A percentile compares a stretch with the other conserved stretches of the same genome.
These are phyloP conservation scores for Citrus sp. DNA, from an alignment of 345 rosid species.

Conservation along the genomic window DNA sequence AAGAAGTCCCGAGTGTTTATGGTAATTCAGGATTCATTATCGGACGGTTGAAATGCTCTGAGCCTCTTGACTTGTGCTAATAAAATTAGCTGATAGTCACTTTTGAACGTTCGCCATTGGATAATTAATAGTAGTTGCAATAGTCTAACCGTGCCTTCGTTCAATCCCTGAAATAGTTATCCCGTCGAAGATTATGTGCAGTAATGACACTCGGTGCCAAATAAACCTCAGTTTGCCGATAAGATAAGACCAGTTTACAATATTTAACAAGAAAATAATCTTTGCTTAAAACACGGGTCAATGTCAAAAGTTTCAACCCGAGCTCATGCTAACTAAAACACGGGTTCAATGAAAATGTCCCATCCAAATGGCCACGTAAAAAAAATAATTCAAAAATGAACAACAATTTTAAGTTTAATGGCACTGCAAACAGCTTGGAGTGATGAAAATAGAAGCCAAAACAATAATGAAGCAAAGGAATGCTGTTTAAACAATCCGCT, in stretches of 20 bases:
- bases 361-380: neutral
- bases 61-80: neutral
- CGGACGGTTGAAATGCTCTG: neutral
- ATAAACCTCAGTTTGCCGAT: neutral
- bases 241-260: neutral
- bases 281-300: neutral
- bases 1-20: too few relatives aligned
- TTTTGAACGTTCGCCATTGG: neutral
- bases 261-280: neutral
- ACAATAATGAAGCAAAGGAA: neutral
- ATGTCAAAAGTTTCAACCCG: neutral
- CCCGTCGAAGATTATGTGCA: neutral
- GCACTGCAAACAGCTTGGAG: neutral
- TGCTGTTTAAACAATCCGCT: slow-evolving; percentile 80
- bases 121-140: neutral
- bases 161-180: neutral
- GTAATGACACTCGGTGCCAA: neutral
- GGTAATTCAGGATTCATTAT: slow-evolving; percentile 4
- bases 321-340: neutral
- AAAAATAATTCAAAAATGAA: neutral
- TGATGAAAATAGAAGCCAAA: neutral
- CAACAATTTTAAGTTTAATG: neutral
- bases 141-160: neutral
- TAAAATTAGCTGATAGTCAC: neutral
- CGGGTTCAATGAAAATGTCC: neutral